Base-by-base conservation (phyloP, 768 basidiomycete species). In the Russula lepida region DNA sequence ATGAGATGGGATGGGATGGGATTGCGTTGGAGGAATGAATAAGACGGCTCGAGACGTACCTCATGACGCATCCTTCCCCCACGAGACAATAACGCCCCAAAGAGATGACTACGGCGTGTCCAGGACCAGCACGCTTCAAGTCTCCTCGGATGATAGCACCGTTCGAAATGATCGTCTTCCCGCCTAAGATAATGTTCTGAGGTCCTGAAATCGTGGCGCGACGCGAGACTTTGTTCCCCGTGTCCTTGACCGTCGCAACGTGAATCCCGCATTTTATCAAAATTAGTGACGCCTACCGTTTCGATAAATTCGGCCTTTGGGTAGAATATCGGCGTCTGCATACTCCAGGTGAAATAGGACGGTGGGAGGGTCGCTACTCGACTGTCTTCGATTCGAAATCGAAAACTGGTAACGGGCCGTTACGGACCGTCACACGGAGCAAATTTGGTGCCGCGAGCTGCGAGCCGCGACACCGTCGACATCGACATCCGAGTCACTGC, bases 141-240 rank as follows among this genome's bases (percentile, higher is more conserved):
- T 99, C 97, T 2, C 97, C 97, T 51, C 97, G 86, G 53, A 99
- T 88, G 57, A 98, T 92, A 9, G 91, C 90, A 21, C 85, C 83
- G 61, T 83, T 87, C 1, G 93, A 88, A 61, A 99, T 95, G 72
- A 98, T 92, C 2, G 93, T 94, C 76, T 98, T 97, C 49, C 95
- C 97, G 43, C 92, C 93, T 15, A 99, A 84, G 64, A 98, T 92
- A 71, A 98, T 99, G 72, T 97, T 98, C 73, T 94, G 89, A 12
- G 93, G 89, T 1, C 95, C 95, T 58, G 88, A 84, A 69, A 98
- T 97, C 28, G 86, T 88, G 19, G 93, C 92, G 63, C 89, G 84
- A 59, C 92, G 83, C 43, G 92, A 95, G 47, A 98, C 95, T 73
- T 95, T 95, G 78, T 98, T 95, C 48, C 92, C 92, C 64, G 92